phyloP scores from a whole-genome alignment of 306 rosid genomes.

The Luffa aegyptiaca region DNA sequence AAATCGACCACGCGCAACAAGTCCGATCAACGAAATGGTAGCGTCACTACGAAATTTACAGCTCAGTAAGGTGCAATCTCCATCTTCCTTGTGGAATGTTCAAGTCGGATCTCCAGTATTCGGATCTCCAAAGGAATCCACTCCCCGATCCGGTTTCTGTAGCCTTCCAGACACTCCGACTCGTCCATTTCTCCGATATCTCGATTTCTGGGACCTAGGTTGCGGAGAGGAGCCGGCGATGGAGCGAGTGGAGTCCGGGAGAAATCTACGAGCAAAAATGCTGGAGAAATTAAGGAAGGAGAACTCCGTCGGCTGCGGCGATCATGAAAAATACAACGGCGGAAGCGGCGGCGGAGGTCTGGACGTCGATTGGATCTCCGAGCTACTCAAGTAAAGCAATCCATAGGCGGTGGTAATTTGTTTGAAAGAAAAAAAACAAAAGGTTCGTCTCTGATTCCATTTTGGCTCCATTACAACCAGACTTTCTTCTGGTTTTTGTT shows the following conservation, averaged over 20 bases:
- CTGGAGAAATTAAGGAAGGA: conserved; percentile 72
- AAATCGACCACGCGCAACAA: conserved; percentile 47
- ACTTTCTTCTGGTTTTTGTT: neutral
- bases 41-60: conserved; percentile 58
- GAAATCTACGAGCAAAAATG: conserved; percentile 59
- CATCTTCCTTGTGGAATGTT: conserved; percentile 36
- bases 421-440: neutral
- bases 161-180: conserved; percentile 79
- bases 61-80: conserved; percentile 46
- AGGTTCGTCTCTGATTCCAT: conserved; percentile 4
- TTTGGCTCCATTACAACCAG: neutral
- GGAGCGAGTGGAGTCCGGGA: conserved; percentile 95
- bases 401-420: neutral
- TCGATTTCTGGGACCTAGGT: conserved; percentile 48
- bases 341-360: conserved; percentile 30
- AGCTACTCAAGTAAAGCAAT: conserved; percentile 44
- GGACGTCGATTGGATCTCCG: conserved; percentile 81
- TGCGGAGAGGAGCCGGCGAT: conserved; percentile 67
- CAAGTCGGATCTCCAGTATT: conserved; percentile 45
- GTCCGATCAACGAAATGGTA: conserved; percentile 48
- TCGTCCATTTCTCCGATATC: conserved; percentile 25
- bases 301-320: conserved; percentile 42
- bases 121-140: conserved; percentile 64
- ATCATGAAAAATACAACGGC: conserved; percentile 7
- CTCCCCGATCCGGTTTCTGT: conserved; percentile 54